Evolutionary conservation across 1,284 basidiomycete genomes (phyloP), one percentile per base, ranked within the genome.

Genomic region (Cutaneotrichosporon mucoides): DNA sequence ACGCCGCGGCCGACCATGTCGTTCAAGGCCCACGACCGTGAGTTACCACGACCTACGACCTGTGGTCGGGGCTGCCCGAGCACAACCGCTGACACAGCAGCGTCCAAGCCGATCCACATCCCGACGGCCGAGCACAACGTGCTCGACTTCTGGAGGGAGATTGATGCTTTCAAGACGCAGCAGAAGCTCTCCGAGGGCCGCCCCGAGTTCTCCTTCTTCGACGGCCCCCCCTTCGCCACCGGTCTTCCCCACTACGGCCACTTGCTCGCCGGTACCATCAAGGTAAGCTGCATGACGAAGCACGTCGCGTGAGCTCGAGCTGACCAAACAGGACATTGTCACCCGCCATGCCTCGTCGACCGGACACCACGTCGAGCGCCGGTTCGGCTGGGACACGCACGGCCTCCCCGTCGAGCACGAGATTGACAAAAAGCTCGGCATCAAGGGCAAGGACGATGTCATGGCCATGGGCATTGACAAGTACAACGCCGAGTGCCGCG

Each of bases 341-440:
- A 97, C 94, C 50, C 85, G 94, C 62, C 92, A 96, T 80, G 95
- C 95, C 3, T 88, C 92, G 76, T 88, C 92, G 43, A 95, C 89
- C 54, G 96, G 96, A 10, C 88, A 87, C 80, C 90, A 98, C 75
- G 96, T 99, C 68, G 86, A 89, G 64, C 88, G 96, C 62, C 86
- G 96, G 56, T 99, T 99, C 77, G 96, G 96, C 55, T 99, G 96
- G 96, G 96, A 99, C 79, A 98, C 95, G 35, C 96, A 99, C 80
- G 96, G 95, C 59, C 85, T 99, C 16, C 96, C 96, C 44, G 94
- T 99, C 70, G 96, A 99, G 80, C 94, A 98, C 81, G 93, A 98
- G 82, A 99, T 99, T 81, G 96, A 99, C 85, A 99, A 98, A 82
- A 89, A 86, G 72, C 84, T 99, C 54, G 86, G 86, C 50, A 97